A percentile compares a stretch with the other conserved stretches of the same genome.
phyloP scores from a whole-genome alignment of 768 basidiomycete genomes.

The Kwoniella bestiolae region DNA sequence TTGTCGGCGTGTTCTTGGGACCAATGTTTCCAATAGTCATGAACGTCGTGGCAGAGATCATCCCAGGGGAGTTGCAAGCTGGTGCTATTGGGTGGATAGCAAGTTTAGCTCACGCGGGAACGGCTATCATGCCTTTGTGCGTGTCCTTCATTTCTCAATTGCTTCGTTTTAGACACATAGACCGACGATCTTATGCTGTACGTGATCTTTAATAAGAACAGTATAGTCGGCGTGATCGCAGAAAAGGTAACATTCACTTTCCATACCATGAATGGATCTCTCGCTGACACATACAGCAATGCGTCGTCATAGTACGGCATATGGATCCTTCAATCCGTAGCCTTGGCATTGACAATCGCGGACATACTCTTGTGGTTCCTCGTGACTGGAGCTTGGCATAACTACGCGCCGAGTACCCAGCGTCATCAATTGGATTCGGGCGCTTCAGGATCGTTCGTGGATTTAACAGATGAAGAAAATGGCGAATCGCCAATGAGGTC shows the following conservation, averaged over 20 bases:
- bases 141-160: no score
- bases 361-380: slow-evolving; percentile 44
- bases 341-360: slow-evolving; percentile 36
- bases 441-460: no score
- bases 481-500: no score
- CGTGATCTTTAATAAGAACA: no score
- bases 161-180: no score
- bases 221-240: slow-evolving; percentile 43
- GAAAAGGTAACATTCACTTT: slow-evolving; percentile 29
- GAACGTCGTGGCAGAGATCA: slow-evolving; percentile 64
- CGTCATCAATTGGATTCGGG: no score
- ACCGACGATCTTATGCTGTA: no score
- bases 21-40: slow-evolving; percentile 71
- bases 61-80: slow-evolving; percentile 72
- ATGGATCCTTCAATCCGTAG: slow-evolving; percentile 47
- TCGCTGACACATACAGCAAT: no score
- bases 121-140: slow-evolving; percentile 58
- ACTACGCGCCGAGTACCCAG: no score
- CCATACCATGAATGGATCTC: no score
- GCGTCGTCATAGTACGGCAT: slow-evolving; percentile 39
- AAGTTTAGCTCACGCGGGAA: slow-evolving; percentile 56
- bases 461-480: no score
- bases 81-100: slow-evolving; percentile 61
- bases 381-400: slow-evolving; percentile 28
- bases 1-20: slow-evolving; percentile 72